Conservation (phyloP, 176 grass and related monocot species). For the Phoenix roebelenii region DNA sequence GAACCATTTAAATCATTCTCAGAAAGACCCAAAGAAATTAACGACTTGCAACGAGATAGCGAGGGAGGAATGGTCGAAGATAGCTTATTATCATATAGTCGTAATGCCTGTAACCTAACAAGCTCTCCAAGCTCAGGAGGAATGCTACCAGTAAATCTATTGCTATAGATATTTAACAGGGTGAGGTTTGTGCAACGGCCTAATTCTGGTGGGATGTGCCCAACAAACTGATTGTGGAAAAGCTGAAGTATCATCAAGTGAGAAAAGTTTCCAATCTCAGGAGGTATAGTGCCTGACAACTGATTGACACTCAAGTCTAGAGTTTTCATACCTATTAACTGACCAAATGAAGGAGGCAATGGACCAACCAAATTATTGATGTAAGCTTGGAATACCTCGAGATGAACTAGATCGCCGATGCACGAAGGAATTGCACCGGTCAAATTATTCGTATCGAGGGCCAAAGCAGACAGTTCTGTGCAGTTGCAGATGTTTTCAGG, state of each 20-base stretch:
- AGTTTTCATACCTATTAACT: slow-evolving; percentile 29
- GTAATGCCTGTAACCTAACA: slow-evolving; percentile 19
- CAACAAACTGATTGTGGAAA: slow-evolving; percentile 34
- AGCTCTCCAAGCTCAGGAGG: slow-evolving; percentile 65
- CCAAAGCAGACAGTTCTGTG: slow-evolving; percentile 33
- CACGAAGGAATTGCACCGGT: slow-evolving; percentile 49
- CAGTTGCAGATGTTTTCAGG: slow-evolving; percentile 65
- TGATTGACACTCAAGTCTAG: slow-evolving; percentile 43
- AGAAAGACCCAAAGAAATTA: slow-evolving; percentile 32
- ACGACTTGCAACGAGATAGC: slow-evolving; percentile 32
- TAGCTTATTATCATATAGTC: slow-evolving; percentile 39
- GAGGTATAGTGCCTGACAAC: slow-evolving; percentile 52
- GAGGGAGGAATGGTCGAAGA: slow-evolving; percentile 53
- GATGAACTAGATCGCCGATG: slow-evolving; percentile 40
- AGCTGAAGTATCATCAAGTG: slow-evolving; percentile 37
- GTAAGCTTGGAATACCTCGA: slow-evolving; percentile 13
- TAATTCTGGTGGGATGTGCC: slow-evolving; percentile 43
- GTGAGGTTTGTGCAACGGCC: slow-evolving; percentile 68
- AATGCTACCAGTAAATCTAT: slow-evolving; percentile 52
- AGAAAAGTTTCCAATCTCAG: slow-evolving; percentile 43
- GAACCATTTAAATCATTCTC: slow-evolving; percentile 38
- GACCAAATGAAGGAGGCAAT: slow-evolving; percentile 52
- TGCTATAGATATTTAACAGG: slow-evolving; percentile 36
- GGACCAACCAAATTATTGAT: slow-evolving; percentile 33
- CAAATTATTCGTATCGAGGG: slow-evolving; percentile 33